Evolutionary conservation across 768 basidiomycete genomes (phyloP), one percentile per base, ranked within the genome.

Genomic region (Gymnopilus dilepis): DNA sequence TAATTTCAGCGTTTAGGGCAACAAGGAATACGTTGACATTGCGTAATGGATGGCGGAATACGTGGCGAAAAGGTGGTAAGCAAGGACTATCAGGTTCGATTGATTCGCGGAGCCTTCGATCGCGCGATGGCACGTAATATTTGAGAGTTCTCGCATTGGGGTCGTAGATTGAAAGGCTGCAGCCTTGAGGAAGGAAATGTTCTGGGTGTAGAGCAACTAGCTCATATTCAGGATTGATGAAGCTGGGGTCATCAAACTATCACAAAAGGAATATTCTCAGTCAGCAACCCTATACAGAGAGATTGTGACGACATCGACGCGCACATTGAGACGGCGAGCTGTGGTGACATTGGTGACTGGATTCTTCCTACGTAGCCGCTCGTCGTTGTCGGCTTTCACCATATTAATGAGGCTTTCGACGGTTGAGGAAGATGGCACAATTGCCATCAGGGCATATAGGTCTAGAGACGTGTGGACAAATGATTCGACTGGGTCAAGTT

Each of bases 181-280:
- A 53, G 8, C 66, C 64, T 13, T 31, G 15, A 31, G 65, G 68
- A 41, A 69, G 59, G 50, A 70, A 70, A 62, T 70, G 63, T 45
- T 68, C 62, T 13, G 69, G 69, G 42, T 66, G 60, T 30, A 68
- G 59, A 19, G 61, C 65, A 19, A 66, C 61, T 24, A 70, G 47
- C 47, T 67, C 67, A 48, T 60, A 65, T 21, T 61, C 48, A 6
- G 67, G 64, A 53, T 69, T 42, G 4, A 6, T 42, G 50, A 67
- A 65, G 52, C 61, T 38, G 40, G 62, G 45, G 26, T 51, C 33
- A 6, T 28, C n/a, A 40, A 66, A 62, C 65, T 68, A 60, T 61
- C 26, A 21, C 13, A 38, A 28, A 48, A 48, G 28, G 30, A 48
- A 48, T 24, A 8, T 12, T 52, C 51, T 9, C 6, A 37, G n/a